A percentile compares a stretch with the other conserved stretches of the same genome.
phyloP scores from a whole-genome alignment of 306 rosid species.

The Rosa multiflora region DNA sequence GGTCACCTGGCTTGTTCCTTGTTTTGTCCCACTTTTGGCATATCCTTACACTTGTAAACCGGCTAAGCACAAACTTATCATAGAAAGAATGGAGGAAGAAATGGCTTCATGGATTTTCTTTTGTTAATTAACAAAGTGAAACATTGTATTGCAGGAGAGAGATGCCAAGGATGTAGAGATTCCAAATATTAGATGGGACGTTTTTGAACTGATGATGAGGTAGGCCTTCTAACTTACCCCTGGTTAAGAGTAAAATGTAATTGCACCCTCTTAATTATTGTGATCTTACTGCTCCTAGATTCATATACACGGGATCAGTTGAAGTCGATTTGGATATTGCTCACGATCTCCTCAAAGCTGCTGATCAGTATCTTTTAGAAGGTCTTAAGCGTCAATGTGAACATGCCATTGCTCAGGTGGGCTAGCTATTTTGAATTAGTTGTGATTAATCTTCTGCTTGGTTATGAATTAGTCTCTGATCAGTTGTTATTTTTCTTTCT shows the following conservation, averaged over 20 bases:
- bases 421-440: not conserved
- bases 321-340: slow-evolving; percentile 51
- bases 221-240: not conserved
- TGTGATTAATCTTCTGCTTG: not conserved
- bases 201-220: slow-evolving; percentile 44
- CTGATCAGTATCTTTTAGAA: slow-evolving; percentile 79
- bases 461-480: slow-evolving; percentile 7
- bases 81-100: not conserved
- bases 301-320: slow-evolving; percentile 59
- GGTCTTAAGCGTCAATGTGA: slow-evolving; percentile 70
- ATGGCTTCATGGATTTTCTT: not conserved
- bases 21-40: not conserved
- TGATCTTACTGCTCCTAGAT: slow-evolving; percentile 33
- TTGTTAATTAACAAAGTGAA: not conserved
- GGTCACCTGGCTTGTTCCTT: not conserved
- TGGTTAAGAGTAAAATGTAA: not conserved
- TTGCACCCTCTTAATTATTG: not conserved
- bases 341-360: slow-evolving; percentile 62
- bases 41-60: not conserved
- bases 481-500: slow-evolving; percentile 7
- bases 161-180: slow-evolving; percentile 35
- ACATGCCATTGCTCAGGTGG: slow-evolving; percentile 58
- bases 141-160: slow-evolving; percentile 27
- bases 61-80: not conserved
- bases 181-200: slow-evolving; percentile 39